phyloP scores from a whole-genome alignment of 2,329 filamentous ascomycete genomes.

The Calonectria montana region DNA sequence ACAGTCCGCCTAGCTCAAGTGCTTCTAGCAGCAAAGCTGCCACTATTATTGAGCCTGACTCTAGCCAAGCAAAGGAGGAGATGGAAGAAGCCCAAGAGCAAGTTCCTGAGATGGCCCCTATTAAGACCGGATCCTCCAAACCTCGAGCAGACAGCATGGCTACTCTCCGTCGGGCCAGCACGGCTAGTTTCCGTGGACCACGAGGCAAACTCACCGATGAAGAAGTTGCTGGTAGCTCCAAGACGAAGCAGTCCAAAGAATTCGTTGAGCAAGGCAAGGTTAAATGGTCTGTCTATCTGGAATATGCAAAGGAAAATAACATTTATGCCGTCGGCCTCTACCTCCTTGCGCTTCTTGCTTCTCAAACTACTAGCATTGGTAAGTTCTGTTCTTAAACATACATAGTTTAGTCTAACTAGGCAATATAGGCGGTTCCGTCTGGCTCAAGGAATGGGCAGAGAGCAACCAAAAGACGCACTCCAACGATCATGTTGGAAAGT shows the following conservation, averaged over 20 bases:
- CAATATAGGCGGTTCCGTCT: conserved; percentile 78
- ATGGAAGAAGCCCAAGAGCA: conserved; percentile 84
- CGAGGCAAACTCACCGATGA: conserved; percentile 88
- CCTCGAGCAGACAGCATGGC: conserved; percentile 76
- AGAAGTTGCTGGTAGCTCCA: conserved; percentile 76
- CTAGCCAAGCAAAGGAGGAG: conserved; percentile 69
- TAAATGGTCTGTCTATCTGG: conserved; percentile 91
- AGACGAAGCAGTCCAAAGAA: conserved; percentile 89
- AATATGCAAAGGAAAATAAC: conserved; percentile 97
- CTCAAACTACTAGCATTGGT: conserved; percentile 86
- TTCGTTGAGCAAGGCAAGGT: conserved; percentile 95
- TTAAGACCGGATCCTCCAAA: conserved; percentile 69
- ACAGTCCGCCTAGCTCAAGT: conserved; percentile 57
- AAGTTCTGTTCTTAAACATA: conserved; percentile 44
- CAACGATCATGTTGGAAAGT: conserved; percentile 86
- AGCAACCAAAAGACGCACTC: conserved; percentile 73
- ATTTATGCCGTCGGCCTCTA: conserved; percentile 86
- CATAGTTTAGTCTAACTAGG: conserved; percentile 6
- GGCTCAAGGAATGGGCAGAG: conserved; percentile 95
- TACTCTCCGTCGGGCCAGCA: conserved; percentile 89
- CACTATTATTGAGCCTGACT: conserved; percentile 65
- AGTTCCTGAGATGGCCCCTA: conserved; percentile 80
- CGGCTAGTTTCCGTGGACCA: conserved; percentile 88
- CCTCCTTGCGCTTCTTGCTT: conserved; percentile 77
- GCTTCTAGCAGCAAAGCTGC: conserved; percentile 64